Conservation (phyloP, 2,329 filamentous ascomycete species). For the Talaromyces pinophilus region DNA sequence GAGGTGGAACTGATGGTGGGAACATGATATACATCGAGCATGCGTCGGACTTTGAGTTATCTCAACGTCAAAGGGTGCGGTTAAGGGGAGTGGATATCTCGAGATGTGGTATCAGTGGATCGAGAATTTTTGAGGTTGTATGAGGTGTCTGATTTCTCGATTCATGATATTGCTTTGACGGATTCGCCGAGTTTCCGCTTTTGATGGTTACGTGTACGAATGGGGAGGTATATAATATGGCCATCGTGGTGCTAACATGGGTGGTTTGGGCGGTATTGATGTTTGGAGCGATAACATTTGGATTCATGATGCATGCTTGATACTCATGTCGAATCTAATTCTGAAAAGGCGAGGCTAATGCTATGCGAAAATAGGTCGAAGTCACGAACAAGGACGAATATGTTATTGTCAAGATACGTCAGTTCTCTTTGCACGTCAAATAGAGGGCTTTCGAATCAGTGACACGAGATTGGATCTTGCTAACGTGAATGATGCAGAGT, state of each 20-base stretch:
- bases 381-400: conserved; percentile 66
- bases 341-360: neutral
- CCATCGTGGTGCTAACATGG: neutral
- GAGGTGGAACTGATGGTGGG: neutral
- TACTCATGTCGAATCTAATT: neutral
- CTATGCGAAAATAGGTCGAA: conserved; percentile 33
- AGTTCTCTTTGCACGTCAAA: neutral
- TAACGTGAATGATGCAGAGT: neutral
- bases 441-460: neutral
- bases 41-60: neutral
- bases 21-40: neutral
- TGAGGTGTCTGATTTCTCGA: neutral
- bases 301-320: neutral
- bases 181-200: neutral
- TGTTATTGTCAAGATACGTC: conserved; percentile 55
- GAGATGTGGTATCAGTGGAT: neutral
- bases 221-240: neutral
- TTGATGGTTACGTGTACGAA: neutral
- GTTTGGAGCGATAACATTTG: neutral
- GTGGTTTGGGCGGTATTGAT: neutral
- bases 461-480: neutral
- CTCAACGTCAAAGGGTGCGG: neutral
- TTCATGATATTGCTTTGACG: neutral
- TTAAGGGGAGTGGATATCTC: neutral
- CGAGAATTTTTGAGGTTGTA: neutral